Base-by-base conservation (phyloP, 106 monocot species). In the Phalaenopsis aphrodite region DNA sequence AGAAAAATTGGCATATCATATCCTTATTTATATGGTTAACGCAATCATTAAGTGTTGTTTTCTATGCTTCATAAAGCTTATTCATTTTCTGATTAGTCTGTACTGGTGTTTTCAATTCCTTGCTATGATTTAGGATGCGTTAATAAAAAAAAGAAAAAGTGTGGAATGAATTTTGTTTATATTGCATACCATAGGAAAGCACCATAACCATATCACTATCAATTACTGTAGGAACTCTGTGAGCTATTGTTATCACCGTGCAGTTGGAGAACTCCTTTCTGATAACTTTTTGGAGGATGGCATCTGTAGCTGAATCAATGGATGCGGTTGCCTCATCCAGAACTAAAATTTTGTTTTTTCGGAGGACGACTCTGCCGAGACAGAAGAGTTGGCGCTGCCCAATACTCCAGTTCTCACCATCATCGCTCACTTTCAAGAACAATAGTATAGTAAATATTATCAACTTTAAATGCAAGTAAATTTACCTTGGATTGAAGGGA, bases 321-420 rank as follows among this genome's bases (percentile, higher is more conserved):
- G 93, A 93, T 36, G 93, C 93, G 2, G 93, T 93, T 55, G 93
- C 93, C 80, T 93, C 93, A 69, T 93, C 90, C 24, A 90, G 55
- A 66, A 93, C 88, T 16, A 93, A 78, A 71, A 93, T 88, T 77
- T 77, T 93, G 80, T 87, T 93, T 78, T 61, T 90, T 2, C 77
- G 45, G 0, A 93, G 82, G 41, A 90, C 82, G 19, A 87, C 90
- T 9, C 88, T 81, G 5, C 90, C 93, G 21, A 93, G 85, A 41
- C 93, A 93, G 77, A 93, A 87, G 48, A 93, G 87, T 36, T 93
- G 93, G 14, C 90, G 83, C 79, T 93, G 90, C 10, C 93, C 93
- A 8, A 67, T 85, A 5, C 90, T 93, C 88, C 87, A 93, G 72
- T 90, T 93, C 36, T 87, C 90, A 5, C 93, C 93, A 77, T 85